These are phyloP conservation scores for Acacia pycnantha DNA, from an alignment of 331 rosid genomes.

Conservation along the genomic window DNA sequence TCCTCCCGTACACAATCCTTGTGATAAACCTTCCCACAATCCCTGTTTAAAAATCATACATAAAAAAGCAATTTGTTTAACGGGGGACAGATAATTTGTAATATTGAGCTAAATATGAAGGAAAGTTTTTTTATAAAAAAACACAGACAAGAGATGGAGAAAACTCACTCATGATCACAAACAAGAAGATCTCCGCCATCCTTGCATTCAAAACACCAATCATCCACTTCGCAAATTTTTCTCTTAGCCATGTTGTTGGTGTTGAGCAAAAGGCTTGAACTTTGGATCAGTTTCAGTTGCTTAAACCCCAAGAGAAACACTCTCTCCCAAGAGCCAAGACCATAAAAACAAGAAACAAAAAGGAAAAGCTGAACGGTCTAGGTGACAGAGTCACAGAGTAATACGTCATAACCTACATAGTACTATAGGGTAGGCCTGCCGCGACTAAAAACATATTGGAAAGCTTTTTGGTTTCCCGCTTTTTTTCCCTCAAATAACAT, in stretches of 20 bases:
- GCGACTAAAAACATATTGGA: no score
- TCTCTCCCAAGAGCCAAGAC: neutral
- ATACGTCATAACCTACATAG: neutral
- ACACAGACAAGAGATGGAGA: neutral
- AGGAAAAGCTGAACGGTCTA: neutral
- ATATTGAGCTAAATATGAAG: neutral
- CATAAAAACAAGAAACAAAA: neutral
- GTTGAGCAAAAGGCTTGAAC: neutral
- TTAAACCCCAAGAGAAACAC: neutral
- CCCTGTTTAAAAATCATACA: constrained; percentile 35
- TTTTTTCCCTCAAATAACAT: no score
- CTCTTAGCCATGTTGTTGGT: neutral
- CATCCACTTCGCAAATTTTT: constrained; percentile 7
- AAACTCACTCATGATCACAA: constrained; percentile 50
- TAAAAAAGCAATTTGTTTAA: no score
- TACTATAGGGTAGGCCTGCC: no score
- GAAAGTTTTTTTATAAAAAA: neutral
- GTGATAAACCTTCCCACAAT: constrained; percentile 71
- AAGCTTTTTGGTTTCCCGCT: no score
- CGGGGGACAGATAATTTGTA: neutral
- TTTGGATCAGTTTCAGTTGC: neutral
- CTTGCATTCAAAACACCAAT: constrained; percentile 68
- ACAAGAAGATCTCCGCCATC: constrained; percentile 62
- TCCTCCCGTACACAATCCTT: constrained; percentile 40
- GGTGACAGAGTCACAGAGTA: neutral